phyloP scores from a whole-genome alignment of 208 protist genomes.

The Acanthamoeba lenticulata region DNA sequence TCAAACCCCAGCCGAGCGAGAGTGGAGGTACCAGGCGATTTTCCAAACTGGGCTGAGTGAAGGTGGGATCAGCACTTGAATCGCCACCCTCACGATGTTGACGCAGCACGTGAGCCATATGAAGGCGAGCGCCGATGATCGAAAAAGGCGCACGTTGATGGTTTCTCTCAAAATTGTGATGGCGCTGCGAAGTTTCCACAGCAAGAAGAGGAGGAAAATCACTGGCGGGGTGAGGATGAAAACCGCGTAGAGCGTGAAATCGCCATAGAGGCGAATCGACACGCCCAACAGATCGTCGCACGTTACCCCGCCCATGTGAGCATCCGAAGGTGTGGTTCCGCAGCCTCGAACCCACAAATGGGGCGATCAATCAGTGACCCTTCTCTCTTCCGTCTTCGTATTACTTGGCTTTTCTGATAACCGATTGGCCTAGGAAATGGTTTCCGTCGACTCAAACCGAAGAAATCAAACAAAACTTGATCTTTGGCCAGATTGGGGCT shows the following conservation, averaged over 20 bases:
- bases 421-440: no score
- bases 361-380: no score
- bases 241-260: slow-evolving; percentile 32
- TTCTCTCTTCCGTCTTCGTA: no score
- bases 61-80: slow-evolving; percentile 50
- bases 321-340: no score
- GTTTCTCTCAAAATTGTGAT: slow-evolving; percentile 3
- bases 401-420: no score
- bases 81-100: neutral
- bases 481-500: no score
- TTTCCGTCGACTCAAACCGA: no score
- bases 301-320: neutral
- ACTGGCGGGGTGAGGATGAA: slow-evolving; percentile 8
- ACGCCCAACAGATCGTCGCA: neutral
- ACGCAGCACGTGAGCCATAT: slow-evolving; percentile 39
- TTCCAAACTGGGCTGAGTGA: neutral
- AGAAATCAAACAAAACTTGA: no score
- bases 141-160: neutral
- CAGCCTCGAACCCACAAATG: no score
- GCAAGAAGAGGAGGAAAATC: slow-evolving; percentile 54
- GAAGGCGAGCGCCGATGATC: slow-evolving; percentile 6
- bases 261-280: neutral
- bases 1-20: neutral
- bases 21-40: neutral
- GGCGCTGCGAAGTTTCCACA: slow-evolving; percentile 51